phyloP scores from a whole-genome alignment of 257 asterid genomes.

The Capsicum baccatum region DNA sequence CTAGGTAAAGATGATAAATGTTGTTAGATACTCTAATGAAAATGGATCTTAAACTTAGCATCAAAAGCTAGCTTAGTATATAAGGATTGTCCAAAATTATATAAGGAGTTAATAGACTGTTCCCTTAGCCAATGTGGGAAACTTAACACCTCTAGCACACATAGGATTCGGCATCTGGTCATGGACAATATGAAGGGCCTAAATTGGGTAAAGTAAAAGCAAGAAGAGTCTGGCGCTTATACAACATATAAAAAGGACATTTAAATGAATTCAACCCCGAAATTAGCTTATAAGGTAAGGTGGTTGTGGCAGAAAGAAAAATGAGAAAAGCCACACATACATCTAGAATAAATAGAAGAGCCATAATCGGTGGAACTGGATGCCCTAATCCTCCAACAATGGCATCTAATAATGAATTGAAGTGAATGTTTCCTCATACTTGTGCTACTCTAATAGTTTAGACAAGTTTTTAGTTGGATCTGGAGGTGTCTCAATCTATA shows the following conservation, averaged over 20 bases:
- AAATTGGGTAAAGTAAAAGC: background rate
- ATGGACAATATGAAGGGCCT: background rate
- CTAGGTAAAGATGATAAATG: background rate
- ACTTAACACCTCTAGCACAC: background rate
- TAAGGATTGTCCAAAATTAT: background rate
- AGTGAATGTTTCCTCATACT: slow-evolving; percentile 90
- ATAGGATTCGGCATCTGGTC: slow-evolving; percentile 36
- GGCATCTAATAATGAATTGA: slow-evolving; percentile 74
- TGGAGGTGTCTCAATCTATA: slow-evolving; percentile 73
- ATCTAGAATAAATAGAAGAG: slow-evolving; percentile 86
- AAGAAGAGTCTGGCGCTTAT: background rate
- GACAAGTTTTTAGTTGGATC: slow-evolving; percentile 96
- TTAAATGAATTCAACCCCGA: background rate
- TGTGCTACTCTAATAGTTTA: slow-evolving; percentile 71
- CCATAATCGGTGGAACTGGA: slow-evolving; percentile 98
- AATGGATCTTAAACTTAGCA: background rate
- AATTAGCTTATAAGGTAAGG: background rate
- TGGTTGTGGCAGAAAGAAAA: background rate
- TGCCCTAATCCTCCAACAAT: slow-evolving; percentile 88
- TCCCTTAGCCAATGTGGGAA: background rate
- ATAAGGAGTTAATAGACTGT: background rate
- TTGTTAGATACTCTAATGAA: background rate
- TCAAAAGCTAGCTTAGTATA: background rate
- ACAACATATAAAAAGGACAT: slow-evolving; percentile 25
- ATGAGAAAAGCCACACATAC: slow-evolving; percentile 47